Evolutionary conservation across 73 alveolate genomes (phyloP).

Genomic region (Paramecium pentaurelia): DNA sequence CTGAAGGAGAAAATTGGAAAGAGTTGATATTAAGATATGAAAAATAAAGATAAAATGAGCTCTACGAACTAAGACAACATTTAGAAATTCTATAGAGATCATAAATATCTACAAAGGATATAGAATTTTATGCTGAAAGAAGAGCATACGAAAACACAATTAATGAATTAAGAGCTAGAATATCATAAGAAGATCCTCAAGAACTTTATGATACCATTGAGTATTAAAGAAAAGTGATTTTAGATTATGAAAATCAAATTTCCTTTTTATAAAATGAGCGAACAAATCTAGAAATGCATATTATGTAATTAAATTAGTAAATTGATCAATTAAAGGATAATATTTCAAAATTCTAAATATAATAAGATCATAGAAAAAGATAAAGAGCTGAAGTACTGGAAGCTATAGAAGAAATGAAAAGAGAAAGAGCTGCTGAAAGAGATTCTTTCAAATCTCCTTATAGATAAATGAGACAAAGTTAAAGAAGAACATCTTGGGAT

Average conservation of each 20-base stretch:
- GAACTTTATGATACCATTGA: conserved; percentile 26
- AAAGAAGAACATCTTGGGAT: not conserved
- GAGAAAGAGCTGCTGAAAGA: conserved; percentile 30
- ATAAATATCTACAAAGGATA: not conserved
- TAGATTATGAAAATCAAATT: not conserved
- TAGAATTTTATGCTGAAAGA: conserved; percentile 40
- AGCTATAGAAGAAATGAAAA: conserved; percentile 30
- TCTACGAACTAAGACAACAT: conserved; percentile 18
- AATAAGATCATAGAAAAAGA: conserved; percentile 23
- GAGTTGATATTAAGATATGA: conserved; percentile 20
- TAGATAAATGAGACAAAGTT: not conserved
- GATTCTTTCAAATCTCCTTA: conserved; percentile 20
- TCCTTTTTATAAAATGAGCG: not conserved
- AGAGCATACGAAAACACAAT: conserved; percentile 34
- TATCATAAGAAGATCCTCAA: not conserved
- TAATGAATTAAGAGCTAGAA: not conserved
- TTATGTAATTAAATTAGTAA: not conserved
- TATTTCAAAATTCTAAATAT: not conserved
- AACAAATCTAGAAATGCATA: not conserved
- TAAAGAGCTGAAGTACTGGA: conserved; percentile 28
- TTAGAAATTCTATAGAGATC: not conserved
- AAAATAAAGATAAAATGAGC: conserved; percentile 32
- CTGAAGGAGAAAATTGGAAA: conserved; percentile 41
- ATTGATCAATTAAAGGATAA: not conserved
- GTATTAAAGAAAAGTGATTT: not conserved